Evolutionary conservation across 163 green algal species (phyloP), one percentile per base, ranked within the genome.

Genomic region (Scenedesmus sp.): DNA sequence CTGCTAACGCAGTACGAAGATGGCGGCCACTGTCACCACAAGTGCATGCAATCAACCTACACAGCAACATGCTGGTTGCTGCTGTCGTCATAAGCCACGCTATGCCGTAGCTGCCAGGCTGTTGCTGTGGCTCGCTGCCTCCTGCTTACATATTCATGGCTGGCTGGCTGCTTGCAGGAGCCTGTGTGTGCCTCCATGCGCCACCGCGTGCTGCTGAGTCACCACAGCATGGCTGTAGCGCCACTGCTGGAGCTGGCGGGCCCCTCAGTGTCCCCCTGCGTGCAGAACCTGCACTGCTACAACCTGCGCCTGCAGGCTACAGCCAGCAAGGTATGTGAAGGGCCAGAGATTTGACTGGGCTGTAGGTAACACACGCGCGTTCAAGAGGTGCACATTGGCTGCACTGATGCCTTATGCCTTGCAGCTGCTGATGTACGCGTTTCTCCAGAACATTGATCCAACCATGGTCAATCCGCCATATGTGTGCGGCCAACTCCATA

Each of bases 151-250:
- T 59, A 56, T 46, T 13, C 87, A 91, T 84, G 88, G 67, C n/a
- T 94, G 92, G 18, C 84, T 88, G 34, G 0, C 34, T 46, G 34
- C 34, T 57, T 90, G 34, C 89, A 94, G 88, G 89, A 84, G 76
- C 86, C 90, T n/a, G 88, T 91, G 46, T 20, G 55, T 59, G n/a
- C 87, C 46, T 52, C 82, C 20, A 93, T 97, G 93, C 85, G 91
- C 3, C 95, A 94, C 93, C 94, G 95, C 59, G 95, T 93, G 70
- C 74, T 97, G 79, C 94, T 95, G 62, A 86, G 91, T 59, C 91
- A 91, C 59, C 91, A 95, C 81, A 89, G 62, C 9, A 59, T 96
- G 13, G 59, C 82, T 6, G 93, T 95, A 20, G 76, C 92, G 64
- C 93, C 94, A 2, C 64, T 93, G 46, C 84, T 97, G 86, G 34